phyloP scores from a whole-genome alignment of 441 rosid genomes.

The Pelargonium cotyledonis region DNA sequence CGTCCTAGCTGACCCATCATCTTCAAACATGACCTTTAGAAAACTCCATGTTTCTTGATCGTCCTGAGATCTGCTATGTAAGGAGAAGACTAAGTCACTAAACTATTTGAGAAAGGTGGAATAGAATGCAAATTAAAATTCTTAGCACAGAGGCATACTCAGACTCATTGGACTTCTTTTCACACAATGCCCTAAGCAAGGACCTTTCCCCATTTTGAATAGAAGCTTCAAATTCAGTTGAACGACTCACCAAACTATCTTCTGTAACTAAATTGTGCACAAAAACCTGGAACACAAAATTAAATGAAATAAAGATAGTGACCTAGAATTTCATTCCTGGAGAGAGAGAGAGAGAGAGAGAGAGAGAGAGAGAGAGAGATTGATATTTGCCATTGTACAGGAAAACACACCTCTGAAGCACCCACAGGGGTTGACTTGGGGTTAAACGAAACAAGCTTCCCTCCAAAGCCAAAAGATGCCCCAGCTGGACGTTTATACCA shows the following conservation, averaged over 20 bases:
- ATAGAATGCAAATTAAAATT: constrained; percentile 11
- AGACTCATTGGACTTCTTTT: constrained; percentile 72
- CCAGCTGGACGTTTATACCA: constrained; percentile 96
- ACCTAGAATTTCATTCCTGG: constrained; percentile 2
- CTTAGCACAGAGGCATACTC: constrained; percentile 52
- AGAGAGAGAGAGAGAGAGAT: too few species aligned
- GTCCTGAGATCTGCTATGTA: constrained; percentile 58
- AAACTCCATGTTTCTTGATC: constrained; percentile 93
- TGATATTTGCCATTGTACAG: constrained; percentile 13
- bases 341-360: constrained; percentile 10
- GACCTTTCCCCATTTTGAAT: constrained; percentile 83
- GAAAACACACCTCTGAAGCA: constrained; percentile 66
- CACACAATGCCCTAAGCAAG: constrained; percentile 64
- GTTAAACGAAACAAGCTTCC: constrained; percentile 86
- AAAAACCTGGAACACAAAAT: constrained; percentile 44
- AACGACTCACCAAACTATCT: constrained; percentile 62
- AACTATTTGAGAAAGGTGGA: constrained; percentile 14
- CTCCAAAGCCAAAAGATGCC: constrained; percentile 98
- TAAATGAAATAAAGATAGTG: constrained; percentile 13
- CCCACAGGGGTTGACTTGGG: constrained; percentile 45
- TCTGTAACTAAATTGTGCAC: constrained; percentile 76
- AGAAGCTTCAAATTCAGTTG: constrained; percentile 90
- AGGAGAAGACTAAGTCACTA: constrained; percentile 20
- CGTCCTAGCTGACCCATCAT: constrained; percentile 86
- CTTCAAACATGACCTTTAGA: constrained; percentile 94